Conservation (phyloP, 2,329 filamentous ascomycete genomes). For the Lachnellula occidentalis region DNA sequence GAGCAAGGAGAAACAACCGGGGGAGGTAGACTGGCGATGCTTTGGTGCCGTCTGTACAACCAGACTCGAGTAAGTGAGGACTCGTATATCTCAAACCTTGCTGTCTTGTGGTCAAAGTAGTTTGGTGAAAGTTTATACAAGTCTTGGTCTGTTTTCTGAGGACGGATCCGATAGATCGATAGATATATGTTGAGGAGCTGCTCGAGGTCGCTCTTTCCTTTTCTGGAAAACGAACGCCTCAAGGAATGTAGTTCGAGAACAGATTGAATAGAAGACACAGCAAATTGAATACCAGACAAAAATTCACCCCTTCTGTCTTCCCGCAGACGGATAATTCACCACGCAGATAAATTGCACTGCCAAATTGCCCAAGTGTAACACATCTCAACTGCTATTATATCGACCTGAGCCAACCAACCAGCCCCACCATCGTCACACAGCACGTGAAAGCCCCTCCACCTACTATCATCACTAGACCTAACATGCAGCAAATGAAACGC, state of each 20-base stretch:
- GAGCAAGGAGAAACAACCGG: background rate
- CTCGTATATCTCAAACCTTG: background rate
- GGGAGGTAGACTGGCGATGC: background rate
- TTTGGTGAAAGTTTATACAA: background rate
- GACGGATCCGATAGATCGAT: no score
- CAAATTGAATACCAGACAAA: background rate
- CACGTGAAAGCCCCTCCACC: background rate
- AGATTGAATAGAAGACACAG: background rate
- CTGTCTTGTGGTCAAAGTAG: background rate
- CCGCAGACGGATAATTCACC: background rate
- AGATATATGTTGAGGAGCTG: no score
- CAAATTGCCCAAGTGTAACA: slow-evolving; percentile 7
- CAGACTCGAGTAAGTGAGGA: background rate
- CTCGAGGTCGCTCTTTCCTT: background rate
- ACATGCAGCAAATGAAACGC: background rate
- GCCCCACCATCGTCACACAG: background rate
- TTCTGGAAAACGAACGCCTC: background rate
- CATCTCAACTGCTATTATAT: background rate
- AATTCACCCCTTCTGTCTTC: background rate
- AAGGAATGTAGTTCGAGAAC: no score
- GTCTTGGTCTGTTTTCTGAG: background rate
- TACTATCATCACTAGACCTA: background rate
- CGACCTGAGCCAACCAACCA: background rate
- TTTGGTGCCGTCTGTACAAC: background rate
- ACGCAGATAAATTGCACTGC: slow-evolving; percentile 5